phyloP scores from a whole-genome alignment of 73 alveolate genomes.

The Stentor coeruleus region DNA sequence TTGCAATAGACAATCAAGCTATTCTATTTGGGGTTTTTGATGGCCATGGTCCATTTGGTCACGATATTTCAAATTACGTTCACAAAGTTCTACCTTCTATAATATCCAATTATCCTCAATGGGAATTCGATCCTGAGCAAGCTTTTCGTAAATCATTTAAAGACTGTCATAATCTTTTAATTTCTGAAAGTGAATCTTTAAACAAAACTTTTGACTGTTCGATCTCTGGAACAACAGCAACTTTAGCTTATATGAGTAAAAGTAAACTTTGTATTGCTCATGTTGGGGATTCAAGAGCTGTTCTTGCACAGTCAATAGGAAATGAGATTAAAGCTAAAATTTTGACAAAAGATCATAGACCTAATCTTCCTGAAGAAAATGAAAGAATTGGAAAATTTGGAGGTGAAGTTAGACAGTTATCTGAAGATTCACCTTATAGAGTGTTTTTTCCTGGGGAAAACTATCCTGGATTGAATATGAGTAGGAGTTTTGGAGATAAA shows the following conservation, averaged over 20 bases:
- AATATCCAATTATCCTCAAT: background rate
- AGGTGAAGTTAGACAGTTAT: constrained; percentile 25
- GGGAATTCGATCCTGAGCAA: background rate
- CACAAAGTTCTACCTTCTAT: constrained; percentile 30
- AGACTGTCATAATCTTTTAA: background rate
- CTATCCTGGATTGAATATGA: constrained; percentile 75
- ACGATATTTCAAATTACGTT: constrained; percentile 45
- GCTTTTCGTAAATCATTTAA: constrained; percentile 13
- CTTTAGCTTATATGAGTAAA: background rate
- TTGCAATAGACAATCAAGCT: background rate
- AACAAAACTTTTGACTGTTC: constrained; percentile 19
- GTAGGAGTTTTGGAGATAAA: constrained; percentile 73
- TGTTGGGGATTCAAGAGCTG: constrained; percentile 35
- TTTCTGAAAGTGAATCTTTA: background rate
- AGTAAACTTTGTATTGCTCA: constrained; percentile 27
- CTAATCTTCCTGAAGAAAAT: constrained; percentile 46
- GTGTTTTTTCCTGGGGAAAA: constrained; percentile 58
- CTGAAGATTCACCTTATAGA: constrained; percentile 22
- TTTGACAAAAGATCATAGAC: constrained; percentile 61
- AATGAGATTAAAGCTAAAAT: background rate
- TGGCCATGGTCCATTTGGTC: constrained; percentile 61
- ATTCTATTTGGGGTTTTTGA: constrained; percentile 5
- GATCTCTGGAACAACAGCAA: constrained; percentile 30
- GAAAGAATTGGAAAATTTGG: constrained; percentile 33
- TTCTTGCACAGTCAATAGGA: constrained; percentile 4